Evolutionary conservation across 768 basidiomycete species (phyloP).

Genomic region (Exidia glandulosa): DNA sequence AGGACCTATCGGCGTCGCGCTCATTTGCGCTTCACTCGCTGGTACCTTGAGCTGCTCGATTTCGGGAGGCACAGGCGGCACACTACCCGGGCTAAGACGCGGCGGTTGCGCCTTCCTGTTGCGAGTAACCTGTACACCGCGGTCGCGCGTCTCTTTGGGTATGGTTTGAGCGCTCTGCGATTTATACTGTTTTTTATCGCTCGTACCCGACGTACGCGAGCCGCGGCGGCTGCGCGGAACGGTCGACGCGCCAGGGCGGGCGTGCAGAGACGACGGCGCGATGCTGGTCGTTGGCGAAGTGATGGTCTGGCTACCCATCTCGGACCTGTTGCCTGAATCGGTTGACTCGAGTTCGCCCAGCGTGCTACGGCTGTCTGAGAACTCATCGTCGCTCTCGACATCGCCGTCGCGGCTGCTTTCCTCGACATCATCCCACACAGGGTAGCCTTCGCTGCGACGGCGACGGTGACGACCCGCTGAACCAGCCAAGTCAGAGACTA

Average conservation of each 20-base stretch:
- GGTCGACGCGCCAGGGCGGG: conserved; percentile 24
- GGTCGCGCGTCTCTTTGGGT: conserved; percentile 38
- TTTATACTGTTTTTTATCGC: conserved; percentile 37
- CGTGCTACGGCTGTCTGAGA: background rate
- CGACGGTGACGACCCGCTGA: conserved; percentile 20
- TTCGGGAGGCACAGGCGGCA: background rate
- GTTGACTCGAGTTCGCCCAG: background rate
- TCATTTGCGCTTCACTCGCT: background rate
- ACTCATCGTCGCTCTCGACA: conserved; percentile 61
- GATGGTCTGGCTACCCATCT: background rate
- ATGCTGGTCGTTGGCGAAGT: background rate
- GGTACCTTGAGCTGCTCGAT: conserved; percentile 1
- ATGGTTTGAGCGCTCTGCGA: conserved; percentile 64
- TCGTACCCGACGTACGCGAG: background rate
- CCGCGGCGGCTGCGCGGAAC: background rate
- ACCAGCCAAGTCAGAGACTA: conserved; percentile 37
- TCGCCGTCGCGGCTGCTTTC: conserved; percentile 73
- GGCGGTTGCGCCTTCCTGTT: conserved; percentile 6
- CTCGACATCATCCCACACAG: conserved; percentile 48
- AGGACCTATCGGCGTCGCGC: background rate
- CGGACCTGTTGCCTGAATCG: background rate
- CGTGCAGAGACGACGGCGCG: conserved; percentile 3
- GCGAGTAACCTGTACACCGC: conserved; percentile 47
- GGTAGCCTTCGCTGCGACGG: conserved; percentile 22
- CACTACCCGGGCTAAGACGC: background rate